Conservation (phyloP, 2,329 filamentous ascomycete genomes). For the Penicillium freii region DNA sequence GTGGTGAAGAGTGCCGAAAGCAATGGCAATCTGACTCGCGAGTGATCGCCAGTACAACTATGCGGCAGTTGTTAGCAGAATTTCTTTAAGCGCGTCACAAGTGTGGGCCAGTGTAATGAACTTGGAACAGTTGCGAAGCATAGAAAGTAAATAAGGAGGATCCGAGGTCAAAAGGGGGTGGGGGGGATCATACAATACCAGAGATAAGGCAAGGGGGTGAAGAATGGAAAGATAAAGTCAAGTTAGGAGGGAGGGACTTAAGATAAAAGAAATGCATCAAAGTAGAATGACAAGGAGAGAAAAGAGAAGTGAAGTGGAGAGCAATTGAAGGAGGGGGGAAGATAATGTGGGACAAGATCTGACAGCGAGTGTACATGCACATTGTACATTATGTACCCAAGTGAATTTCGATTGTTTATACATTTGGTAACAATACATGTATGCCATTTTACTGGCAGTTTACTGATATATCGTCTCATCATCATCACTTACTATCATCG, state of each 20-base stretch:
- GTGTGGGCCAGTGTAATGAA: neutral
- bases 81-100: neutral
- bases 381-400: neutral
- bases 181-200: constrained; percentile 10
- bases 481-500: constrained; percentile 17
- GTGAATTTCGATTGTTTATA: constrained; percentile 2
- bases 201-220: constrained; percentile 20
- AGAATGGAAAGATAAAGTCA: constrained; percentile 5
- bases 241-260: neutral
- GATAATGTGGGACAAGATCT: constrained; percentile 17
- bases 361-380: neutral
- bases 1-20: neutral
- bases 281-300: constrained; percentile 7
- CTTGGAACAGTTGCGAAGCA: neutral
- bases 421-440: neutral
- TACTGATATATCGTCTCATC: constrained; percentile 5
- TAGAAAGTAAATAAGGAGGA: constrained; percentile 3
- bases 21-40: neutral
- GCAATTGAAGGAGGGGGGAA: constrained; percentile 4
- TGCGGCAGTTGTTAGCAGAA: neutral
- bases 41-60: neutral
- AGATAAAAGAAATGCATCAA: neutral
- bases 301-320: constrained; percentile 3
- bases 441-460: too few species aligned
- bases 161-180: constrained; percentile 1